These are phyloP conservation scores for Plenodomus tracheiphilus DNA, from an alignment of 2,329 filamentous ascomycete species.

Conservation along the genomic window DNA sequence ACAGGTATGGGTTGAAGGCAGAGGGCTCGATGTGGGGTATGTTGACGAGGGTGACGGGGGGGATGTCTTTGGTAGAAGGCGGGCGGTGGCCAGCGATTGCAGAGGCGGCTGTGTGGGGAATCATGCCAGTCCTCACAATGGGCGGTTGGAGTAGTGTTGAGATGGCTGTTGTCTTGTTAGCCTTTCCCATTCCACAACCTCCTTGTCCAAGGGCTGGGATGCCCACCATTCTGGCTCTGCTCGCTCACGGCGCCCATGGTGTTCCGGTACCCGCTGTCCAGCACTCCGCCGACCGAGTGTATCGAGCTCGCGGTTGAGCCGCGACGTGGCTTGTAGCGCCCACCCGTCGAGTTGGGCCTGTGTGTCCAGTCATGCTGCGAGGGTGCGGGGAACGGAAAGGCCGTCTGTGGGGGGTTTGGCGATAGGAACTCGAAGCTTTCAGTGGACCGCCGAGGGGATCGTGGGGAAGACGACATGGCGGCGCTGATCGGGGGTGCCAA, in stretches of 20 bases:
- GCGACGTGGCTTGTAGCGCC: conserved; percentile 63
- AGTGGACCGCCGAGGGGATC: conserved; percentile 49
- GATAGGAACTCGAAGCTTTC: conserved; percentile 55
- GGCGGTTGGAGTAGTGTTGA: conserved; percentile 90
- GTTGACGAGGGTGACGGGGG: conserved; percentile 87
- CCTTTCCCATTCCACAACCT: background rate
- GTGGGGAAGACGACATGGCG: conserved; percentile 46
- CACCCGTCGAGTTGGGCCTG: conserved; percentile 52
- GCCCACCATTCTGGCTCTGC: conserved; percentile 77
- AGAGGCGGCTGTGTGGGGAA: conserved; percentile 75
- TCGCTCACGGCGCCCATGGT: conserved; percentile 66
- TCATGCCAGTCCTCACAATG: conserved; percentile 83
- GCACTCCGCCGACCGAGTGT: conserved; percentile 79
- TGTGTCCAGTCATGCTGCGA: conserved; percentile 59
- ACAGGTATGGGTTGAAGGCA: conserved; percentile 81
- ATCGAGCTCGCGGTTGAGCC: conserved; percentile 87
- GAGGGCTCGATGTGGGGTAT: conserved; percentile 78
- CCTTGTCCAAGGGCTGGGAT: background rate
- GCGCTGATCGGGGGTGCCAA: conserved; percentile 22
- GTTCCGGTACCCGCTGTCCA: conserved; percentile 67
- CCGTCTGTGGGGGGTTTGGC: conserved; percentile 44
- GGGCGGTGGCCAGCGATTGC: conserved; percentile 74
- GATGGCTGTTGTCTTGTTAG: conserved; percentile 61
- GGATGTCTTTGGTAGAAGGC: conserved; percentile 86
- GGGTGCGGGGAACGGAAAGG: conserved; percentile 57